Evolutionary conservation across 257 asterid species (phyloP).

Genomic region (Misopates orontium): DNA sequence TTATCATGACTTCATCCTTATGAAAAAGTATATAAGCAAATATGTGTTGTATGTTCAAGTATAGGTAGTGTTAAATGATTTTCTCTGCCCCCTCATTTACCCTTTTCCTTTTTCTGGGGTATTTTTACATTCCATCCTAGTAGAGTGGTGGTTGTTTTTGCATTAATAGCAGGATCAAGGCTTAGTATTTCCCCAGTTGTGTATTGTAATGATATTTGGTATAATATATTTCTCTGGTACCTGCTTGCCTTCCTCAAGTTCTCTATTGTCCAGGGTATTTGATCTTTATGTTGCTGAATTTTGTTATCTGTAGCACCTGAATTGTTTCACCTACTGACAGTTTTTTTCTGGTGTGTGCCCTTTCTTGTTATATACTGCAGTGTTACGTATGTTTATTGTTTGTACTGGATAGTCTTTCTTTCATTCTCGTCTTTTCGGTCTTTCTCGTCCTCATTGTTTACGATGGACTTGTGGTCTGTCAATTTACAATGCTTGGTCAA

Average conservation of each 20-base stretch:
- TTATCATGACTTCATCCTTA: constrained; percentile 18
- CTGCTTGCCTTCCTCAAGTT: too few species aligned
- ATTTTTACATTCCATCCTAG: constrained; percentile 8
- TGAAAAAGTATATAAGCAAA: constrained; percentile 13
- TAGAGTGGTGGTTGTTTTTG: background rate
- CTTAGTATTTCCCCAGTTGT: too few species aligned
- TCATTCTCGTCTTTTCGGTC: constrained; percentile 5
- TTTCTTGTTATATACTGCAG: constrained; percentile 1
- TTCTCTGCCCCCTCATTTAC: background rate
- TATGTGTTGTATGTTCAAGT: constrained; percentile 22
- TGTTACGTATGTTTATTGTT: background rate
- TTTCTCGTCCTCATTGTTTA: background rate
- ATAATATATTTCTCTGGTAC: too few species aligned
- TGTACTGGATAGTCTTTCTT: background rate
- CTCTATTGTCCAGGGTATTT: background rate
- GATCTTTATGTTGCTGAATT: constrained; percentile 9
- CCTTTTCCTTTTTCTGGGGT: constrained; percentile 18
- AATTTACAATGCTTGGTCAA: constrained; percentile 15
- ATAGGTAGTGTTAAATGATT: constrained; percentile 3
- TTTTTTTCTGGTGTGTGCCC: background rate
- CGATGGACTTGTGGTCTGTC: background rate
- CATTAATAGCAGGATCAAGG: background rate
- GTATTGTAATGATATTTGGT: too few species aligned
- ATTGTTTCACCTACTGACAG: background rate
- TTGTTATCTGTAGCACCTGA: background rate